Evolutionary conservation across 257 asterid genomes (phyloP), one percentile per base, ranked within the genome.

Genomic region (Solanum bulbocastanum): DNA sequence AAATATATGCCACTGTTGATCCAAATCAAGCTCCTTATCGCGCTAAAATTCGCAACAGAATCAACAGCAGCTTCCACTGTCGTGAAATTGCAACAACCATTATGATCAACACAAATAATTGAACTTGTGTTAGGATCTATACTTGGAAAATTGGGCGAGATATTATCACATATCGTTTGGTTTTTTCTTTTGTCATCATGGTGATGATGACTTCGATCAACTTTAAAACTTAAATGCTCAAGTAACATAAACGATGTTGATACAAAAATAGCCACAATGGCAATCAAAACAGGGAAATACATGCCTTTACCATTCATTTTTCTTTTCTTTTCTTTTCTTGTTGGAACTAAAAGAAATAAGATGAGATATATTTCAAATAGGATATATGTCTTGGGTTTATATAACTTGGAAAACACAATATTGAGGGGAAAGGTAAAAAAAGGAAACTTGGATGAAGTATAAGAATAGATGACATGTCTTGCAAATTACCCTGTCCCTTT

Each of bases 81-180:
- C 15, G 98, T 96, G 90, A 97, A 97, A 85, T 97, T 96, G 93
- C 99, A 97, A 62, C 99, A 96, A 10, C 99, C 98, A 23, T 95
- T 94, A n/a, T 83, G 79, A 87, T 97, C 98, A 23, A 97, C 99
- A 6, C 99, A 97, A 1, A 96, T 33, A 35, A 90, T n/a, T 1
- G 98, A 89, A 1, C 95, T 93, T 2, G 92, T 90, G 91, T 84
- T 93, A 10, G 98, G 94, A 84, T 94, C 96, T 0, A 95, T 90
- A 5, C 98, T 95, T 3, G 98, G 98, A 1, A 96, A 91, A 89
- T 92, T 92, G 0, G 94, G 93, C 4, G 96, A 95, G 33, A 97
- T 94, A 72, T 91, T 91, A n/a, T 96, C 98, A 73, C 99, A 97
- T 0, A 91, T 90, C 18, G 91, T 68, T 52, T 71, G 90, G 1